Evolutionary conservation across 495 filamentous ascomycete species (phyloP), one percentile per base, ranked within the genome.

Genomic region (Talaromyces nanjingensis): DNA sequence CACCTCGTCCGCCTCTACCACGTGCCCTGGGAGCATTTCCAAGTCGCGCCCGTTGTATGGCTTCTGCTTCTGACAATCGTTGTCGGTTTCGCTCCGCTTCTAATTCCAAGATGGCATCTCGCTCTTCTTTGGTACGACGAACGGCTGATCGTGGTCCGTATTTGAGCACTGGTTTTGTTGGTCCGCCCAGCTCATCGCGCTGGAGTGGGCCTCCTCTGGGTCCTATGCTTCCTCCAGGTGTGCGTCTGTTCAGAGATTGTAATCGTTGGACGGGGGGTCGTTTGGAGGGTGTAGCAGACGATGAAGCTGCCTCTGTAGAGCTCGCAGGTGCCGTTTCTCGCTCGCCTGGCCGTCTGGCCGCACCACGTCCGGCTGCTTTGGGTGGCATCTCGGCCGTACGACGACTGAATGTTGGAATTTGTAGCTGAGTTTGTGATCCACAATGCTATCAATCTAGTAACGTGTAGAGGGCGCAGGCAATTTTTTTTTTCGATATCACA

Each of bases 71-170:
- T 55, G 70, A 71, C 59, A 82, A 60, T 47, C 80, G 73, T 64
- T 78, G 78, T 37, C 75, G 79, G 39, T 76, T 59, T 16, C 80
- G 71, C 64, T 81, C 73, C 37, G 75, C 74, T 64, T 85, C 82
- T 20, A 77, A 70, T 56, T 74, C 75, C 69, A 80, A 77, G 0
- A 79, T 73, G 12, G 75, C 77, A 34, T 83, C 81, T 63, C 81
- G 79, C 65, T 83, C 82, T 63, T 81, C 79, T 65, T 83, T 80
- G 65, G 76, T 81, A 54, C 80, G 80, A 8, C 81, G 82, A 4
- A 67, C 68, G 4, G 77, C 72, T 0, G 74, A 72, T 49, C 77
- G 79, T 4, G 82, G 82, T 65, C 78, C 72, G 59, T 78, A 80
- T 62, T 84, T 85, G 33, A 84, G 64, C 2, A 70, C 71, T 1